These are phyloP conservation scores for Suillus occidentalis DNA, from an alignment of 768 basidiomycete species.

Conservation along the genomic window DNA sequence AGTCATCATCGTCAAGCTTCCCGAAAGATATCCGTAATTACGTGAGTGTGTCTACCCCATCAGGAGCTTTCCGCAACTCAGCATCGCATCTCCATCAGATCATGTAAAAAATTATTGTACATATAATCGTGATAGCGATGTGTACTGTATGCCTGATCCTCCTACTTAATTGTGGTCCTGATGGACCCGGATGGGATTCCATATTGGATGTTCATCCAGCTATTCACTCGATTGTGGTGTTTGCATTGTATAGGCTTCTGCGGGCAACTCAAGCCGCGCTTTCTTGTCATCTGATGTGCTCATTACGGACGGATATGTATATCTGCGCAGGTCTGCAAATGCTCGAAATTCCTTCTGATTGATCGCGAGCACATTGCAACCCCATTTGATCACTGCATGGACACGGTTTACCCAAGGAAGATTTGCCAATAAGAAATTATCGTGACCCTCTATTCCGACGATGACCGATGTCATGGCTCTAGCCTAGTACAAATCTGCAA, in stretches of 20 bases:
- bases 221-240: too few relatives aligned
- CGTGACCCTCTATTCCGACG: too few relatives aligned
- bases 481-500: not conserved
- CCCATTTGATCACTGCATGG: not conserved
- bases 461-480: not conserved
- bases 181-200: not conserved
- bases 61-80: conserved; percentile 9
- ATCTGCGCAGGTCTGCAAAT: not conserved
- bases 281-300: not conserved
- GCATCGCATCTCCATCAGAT: conserved; percentile 13
- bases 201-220: not conserved
- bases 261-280: not conserved
- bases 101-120: conserved; percentile 18
- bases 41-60: conserved; percentile 25
- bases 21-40: conserved; percentile 34
- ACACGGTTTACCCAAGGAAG: not conserved
- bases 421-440: not conserved
- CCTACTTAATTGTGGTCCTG: conserved; percentile 3
- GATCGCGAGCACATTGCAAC: not conserved
- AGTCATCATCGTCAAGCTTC: conserved; percentile 29
- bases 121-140: conserved; percentile 5
- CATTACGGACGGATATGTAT: not conserved
- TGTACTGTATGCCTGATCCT: not conserved
- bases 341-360: not conserved
- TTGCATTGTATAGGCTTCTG: not conserved